Conservation (phyloP, 805 yeast species). For the Yamadazyma ubonensis region DNA sequence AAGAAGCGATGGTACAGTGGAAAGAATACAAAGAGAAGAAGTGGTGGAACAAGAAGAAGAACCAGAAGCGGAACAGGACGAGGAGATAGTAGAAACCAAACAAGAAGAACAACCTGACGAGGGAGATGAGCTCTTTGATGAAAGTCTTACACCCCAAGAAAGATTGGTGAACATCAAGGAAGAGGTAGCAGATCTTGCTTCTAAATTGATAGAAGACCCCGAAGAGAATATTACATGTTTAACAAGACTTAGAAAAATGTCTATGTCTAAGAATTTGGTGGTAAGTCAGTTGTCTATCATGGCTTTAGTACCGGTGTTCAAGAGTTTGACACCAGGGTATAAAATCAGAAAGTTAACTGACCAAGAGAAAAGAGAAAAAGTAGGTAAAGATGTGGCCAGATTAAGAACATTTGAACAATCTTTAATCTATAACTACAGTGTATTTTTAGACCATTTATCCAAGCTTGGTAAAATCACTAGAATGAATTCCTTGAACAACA, state of each 20-base stretch:
- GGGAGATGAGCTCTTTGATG: conserved; percentile 43
- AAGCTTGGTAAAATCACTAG: conserved; percentile 39
- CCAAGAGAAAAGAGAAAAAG: conserved; percentile 76
- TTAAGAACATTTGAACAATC: conserved; percentile 79
- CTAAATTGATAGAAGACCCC: conserved; percentile 78
- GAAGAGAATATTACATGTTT: conserved; percentile 74
- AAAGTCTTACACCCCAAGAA: conserved; percentile 50
- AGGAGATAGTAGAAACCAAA: conserved; percentile 25
- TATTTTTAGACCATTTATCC: conserved; percentile 58
- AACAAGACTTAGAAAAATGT: conserved; percentile 67
- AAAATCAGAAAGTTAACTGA: conserved; percentile 81
- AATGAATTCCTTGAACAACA: conserved; percentile 37
- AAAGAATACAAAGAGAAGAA: conserved; percentile 53
- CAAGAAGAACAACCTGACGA: conserved; percentile 19
- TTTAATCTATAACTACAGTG: conserved; percentile 65
- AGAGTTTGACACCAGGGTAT: conserved; percentile 84
- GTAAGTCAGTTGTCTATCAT: conserved; percentile 70
- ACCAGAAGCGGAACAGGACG: conserved; percentile 22
- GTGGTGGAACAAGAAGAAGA: conserved; percentile 18
- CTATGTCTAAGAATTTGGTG: conserved; percentile 62
- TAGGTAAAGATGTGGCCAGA: conserved; percentile 76
- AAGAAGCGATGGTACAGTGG: conserved; percentile 66
- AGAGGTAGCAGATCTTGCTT: conserved; percentile 79
- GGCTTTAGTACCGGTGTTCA: conserved; percentile 82
- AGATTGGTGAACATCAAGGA: conserved; percentile 66